phyloP scores from a whole-genome alignment of 441 rosid genomes.

The Theobroma grandiflorum region DNA sequence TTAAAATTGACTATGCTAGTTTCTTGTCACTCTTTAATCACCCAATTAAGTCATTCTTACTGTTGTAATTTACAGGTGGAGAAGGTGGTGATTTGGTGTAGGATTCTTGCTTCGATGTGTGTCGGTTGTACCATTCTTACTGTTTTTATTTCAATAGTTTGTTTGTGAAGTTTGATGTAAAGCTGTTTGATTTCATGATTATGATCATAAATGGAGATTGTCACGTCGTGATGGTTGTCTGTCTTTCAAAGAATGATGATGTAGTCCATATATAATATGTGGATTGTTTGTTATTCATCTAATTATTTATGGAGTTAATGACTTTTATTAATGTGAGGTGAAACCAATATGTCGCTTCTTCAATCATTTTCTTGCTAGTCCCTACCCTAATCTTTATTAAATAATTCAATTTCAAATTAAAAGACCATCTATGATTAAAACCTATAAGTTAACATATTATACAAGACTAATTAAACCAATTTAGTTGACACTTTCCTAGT shows the following conservation, averaged over 20 bases:
- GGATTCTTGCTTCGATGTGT: neutral
- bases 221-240: neutral
- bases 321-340: neutral
- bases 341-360: neutral
- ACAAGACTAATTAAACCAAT: no score
- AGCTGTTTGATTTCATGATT: neutral
- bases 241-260: neutral
- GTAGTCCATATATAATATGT: neutral
- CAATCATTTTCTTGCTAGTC: no score
- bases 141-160: neutral
- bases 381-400: no score
- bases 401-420: no score
- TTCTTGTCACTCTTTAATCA: neutral
- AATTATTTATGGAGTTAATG: neutral
- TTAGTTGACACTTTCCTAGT: no score
- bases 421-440: no score
- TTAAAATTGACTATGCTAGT: no score
- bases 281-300: neutral
- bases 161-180: neutral
- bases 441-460: no score
- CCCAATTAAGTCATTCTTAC: neutral
- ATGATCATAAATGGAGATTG: neutral
- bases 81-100: neutral
- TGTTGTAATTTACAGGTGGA: neutral
- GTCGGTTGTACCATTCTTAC: neutral